These are phyloP conservation scores for Lodderomyces elongisporus DNA, from an alignment of 1,139 yeast species.

Conservation along the genomic window DNA sequence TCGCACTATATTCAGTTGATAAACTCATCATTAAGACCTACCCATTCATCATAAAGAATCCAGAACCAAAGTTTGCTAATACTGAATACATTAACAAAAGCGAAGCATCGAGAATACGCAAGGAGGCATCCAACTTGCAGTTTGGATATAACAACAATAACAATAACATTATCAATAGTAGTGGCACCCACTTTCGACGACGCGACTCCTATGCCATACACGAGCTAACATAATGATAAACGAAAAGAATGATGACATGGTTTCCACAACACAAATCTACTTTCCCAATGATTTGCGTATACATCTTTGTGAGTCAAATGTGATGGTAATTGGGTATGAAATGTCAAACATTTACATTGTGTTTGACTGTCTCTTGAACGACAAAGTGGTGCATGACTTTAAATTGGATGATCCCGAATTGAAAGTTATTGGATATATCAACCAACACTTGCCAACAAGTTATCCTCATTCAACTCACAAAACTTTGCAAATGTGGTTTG, in stretches of 20 bases:
- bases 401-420: constrained; percentile 11
- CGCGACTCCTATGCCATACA: constrained; percentile 35
- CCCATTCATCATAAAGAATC: constrained; percentile 8
- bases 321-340: constrained; percentile 25
- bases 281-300: constrained; percentile 31
- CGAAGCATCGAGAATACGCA: neutral
- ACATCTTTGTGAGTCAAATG: constrained; percentile 7
- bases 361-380: constrained; percentile 11
- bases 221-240: constrained; percentile 13
- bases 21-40: constrained; percentile 5
- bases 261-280: constrained; percentile 22
- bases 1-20: constrained; percentile 1
- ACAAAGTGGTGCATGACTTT: neutral
- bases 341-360: constrained; percentile 22
- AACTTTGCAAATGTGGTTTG: no score
- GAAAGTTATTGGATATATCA: constrained; percentile 19
- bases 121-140: neutral
- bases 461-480: neutral
- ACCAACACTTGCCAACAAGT: constrained; percentile 1
- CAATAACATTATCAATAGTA: no score
- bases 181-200: constrained; percentile 40
- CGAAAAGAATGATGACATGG: no score
- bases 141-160: neutral
- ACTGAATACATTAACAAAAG: neutral
- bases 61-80: neutral